A percentile compares a stretch with the other conserved stretches of the same genome.
phyloP scores from a whole-genome alignment of 2,329 filamentous ascomycete species.

The Gaeumannomyces tritici region DNA sequence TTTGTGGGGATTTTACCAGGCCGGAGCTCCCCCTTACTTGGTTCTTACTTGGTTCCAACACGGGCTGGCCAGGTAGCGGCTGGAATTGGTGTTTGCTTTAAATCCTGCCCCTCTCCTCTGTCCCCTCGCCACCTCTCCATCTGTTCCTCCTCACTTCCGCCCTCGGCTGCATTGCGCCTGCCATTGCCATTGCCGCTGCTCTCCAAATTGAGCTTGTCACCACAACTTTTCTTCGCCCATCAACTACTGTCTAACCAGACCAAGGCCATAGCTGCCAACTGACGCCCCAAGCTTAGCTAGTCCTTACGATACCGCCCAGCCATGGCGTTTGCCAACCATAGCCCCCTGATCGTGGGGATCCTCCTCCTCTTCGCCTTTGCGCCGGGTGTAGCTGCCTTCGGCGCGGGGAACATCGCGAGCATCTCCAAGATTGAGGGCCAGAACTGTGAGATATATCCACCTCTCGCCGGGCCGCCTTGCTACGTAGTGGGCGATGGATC shows the following conservation, averaged over 20 bases:
- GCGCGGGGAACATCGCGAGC: conserved; percentile 80
- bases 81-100: neutral
- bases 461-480: neutral
- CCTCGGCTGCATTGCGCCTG: neutral
- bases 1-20: too few species aligned
- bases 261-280: neutral
- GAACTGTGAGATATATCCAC: conserved; percentile 49
- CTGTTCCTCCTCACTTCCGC: neutral
- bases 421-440: conserved; percentile 73
- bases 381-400: conserved; percentile 65
- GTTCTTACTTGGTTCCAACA: neutral
- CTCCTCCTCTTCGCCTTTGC: conserved; percentile 57
- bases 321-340: conserved; percentile 40
- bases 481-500: neutral
- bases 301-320: conserved; percentile 6
- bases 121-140: neutral
- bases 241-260: neutral
- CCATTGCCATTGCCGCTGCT: neutral
- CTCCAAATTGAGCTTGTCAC: neutral
- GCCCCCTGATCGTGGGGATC: conserved; percentile 43
- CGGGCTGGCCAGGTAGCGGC: neutral
- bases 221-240: neutral
- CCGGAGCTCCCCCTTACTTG: neutral
- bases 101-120: neutral
- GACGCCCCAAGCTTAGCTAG: neutral